Evolutionary conservation across 768 basidiomycete genomes (phyloP).

Genomic region (Mycena epipterygia): DNA sequence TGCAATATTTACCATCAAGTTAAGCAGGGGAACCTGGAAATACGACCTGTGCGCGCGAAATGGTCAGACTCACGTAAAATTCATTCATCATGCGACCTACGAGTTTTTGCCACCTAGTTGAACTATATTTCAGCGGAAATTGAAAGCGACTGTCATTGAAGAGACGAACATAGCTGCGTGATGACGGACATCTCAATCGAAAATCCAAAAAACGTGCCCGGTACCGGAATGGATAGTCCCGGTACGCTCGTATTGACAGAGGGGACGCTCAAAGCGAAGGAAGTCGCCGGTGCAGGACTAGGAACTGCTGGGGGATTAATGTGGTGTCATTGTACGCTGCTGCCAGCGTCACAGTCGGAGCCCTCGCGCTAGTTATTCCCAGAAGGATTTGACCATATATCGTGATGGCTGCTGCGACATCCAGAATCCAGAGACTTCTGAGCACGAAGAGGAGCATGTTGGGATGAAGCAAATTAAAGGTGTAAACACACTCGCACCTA

Average conservation of each 20-base stretch:
- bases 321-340: slow-evolving; percentile 47
- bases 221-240: slow-evolving; percentile 46
- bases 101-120: slow-evolving; percentile 36
- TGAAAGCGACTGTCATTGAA: neutral
- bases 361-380: slow-evolving; percentile 38
- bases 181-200: slow-evolving; percentile 60
- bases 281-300: slow-evolving; percentile 34
- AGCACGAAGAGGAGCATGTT: no score
- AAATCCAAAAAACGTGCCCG: slow-evolving; percentile 61
- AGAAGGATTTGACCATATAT: slow-evolving; percentile 45
- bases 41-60: neutral
- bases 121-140: neutral
- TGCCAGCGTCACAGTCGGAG: slow-evolving; percentile 40
- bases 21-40: slow-evolving; percentile 33
- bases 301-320: slow-evolving; percentile 45
- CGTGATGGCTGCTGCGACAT: slow-evolving; percentile 45
- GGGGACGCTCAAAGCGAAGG: slow-evolving; percentile 41
- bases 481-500: no score
- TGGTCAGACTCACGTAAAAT: no score
- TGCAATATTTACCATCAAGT: slow-evolving; percentile 51
- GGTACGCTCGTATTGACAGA: slow-evolving; percentile 20
- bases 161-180: slow-evolving; percentile 51
- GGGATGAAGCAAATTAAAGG: no score
- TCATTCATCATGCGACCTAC: slow-evolving; percentile 1
- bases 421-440: no score